Percentiles rank a stretch among this genome's conserved stretches.
These are phyloP conservation scores for Prunus mira DNA, from an alignment of 306 rosid genomes.

Conservation along the genomic window DNA sequence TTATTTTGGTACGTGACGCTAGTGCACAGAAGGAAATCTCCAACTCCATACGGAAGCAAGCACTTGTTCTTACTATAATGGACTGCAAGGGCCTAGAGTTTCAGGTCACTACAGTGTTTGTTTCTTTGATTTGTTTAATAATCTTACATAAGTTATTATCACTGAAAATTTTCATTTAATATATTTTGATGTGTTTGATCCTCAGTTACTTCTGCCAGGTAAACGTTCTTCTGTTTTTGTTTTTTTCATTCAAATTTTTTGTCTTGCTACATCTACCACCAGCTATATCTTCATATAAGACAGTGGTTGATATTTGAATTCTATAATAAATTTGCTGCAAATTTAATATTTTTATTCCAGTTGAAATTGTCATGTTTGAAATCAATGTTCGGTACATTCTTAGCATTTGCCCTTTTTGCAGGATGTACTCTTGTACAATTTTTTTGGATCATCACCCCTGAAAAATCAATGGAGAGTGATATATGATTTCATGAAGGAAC, in stretches of 20 bases:
- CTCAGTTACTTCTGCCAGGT: no score
- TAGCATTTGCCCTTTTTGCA: not conserved
- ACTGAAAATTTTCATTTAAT: no score
- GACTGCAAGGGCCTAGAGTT: conserved; percentile 92
- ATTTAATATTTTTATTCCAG: no score
- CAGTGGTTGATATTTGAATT: no score
- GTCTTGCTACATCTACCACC: no score
- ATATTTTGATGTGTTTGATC: no score
- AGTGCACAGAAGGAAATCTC: conserved; percentile 39
- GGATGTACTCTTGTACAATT: conserved; percentile 76
- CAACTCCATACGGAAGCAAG: conserved; percentile 47
- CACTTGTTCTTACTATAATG: conserved; percentile 67
- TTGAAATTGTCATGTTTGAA: no score
- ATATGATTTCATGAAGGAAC: conserved; percentile 58
- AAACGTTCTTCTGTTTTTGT: no score
- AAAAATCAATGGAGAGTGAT: conserved; percentile 70
- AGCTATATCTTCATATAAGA: no score
- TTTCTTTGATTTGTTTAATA: not conserved
- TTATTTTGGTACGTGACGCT: conserved; percentile 80
- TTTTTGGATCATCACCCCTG: conserved; percentile 63
- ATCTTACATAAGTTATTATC: not conserved
- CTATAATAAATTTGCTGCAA: no score
- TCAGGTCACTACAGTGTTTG: conserved; percentile 45
- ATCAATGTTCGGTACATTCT: no score
- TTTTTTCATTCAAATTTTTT: no score